Base-by-base conservation (phyloP, 176 grass and related monocot species). In the Hordeum vulgare region DNA sequence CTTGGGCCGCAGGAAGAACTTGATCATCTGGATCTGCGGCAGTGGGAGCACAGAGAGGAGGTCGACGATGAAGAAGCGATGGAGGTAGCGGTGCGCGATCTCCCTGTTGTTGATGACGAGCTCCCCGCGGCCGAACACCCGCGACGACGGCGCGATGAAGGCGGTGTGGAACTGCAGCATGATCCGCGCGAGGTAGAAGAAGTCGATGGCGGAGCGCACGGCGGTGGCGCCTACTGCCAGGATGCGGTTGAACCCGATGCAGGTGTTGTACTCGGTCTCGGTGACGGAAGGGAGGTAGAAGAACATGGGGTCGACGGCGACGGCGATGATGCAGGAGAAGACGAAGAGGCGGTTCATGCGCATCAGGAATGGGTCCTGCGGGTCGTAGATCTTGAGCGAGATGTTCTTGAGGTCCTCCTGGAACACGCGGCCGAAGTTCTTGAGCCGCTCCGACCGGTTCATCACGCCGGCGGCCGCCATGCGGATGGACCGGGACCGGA, bases 101-200 rank as follows among this genome's bases (percentile, higher is more conserved):
- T 89, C 78, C 5, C 21, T 11, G 8, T 85, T 58, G 76, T 95
- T 85, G 40, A 95, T 88, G 3, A 98, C 93, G 1, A 98, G 92
- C 80, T 98, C 96, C 11, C 96, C 96, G 78, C 96, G 87, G 3
- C 95, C 95, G 77, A 98, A 98, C 56, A 95, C 95, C 35, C 92
- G 75, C 20, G 95, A 98, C 6, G 95, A 98, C 2, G 95, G 95
- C 9, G 92, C 92, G 79, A 98, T 98, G 81, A 88, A 98, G 0
- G 95, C 88, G 1, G 92, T 98, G 8, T 91, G 66, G 88, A 95
- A 98, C 78, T 98, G 92, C 36, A 98, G 86, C 71, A 80, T 75
- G 71, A 98, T 93, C 4, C 95, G 92, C 0, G 81, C 41, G 2
- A 98, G 86, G 81, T 91, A 98, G 85, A 98, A 91, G 8, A 78